Conservation (phyloP, 768 basidiomycete species). For the Cubamyces sp. region DNA sequence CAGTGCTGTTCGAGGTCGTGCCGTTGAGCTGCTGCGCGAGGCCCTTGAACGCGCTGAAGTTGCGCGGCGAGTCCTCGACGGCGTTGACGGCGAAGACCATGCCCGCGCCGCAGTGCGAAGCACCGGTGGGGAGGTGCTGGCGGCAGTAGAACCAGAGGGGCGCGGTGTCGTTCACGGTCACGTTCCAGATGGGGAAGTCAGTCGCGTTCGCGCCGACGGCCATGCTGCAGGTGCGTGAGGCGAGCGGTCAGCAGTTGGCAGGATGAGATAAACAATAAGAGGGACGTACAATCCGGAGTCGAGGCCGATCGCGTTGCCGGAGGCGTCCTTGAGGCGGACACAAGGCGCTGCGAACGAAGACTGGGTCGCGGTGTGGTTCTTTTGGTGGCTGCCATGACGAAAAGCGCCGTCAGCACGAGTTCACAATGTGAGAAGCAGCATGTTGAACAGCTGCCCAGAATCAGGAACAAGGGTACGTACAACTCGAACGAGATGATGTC, state of each 20-base stretch:
- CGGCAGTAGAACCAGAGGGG: conserved; percentile 63
- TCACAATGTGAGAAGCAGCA: too few relatives aligned
- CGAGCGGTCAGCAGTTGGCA: neutral
- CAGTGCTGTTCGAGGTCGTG: conserved; percentile 33
- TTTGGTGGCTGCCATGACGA: conserved; percentile 49
- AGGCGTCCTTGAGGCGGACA: conserved; percentile 42
- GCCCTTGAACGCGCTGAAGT: conserved; percentile 59
- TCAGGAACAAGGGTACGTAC: conserved; percentile 37
- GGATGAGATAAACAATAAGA: neutral
- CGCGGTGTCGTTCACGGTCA: conserved; percentile 59
- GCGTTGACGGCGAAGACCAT: conserved; percentile 60
- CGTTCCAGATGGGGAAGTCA: conserved; percentile 56
- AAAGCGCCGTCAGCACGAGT: conserved; percentile 13
- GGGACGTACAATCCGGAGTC: conserved; percentile 59
- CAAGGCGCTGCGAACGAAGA: conserved; percentile 66
- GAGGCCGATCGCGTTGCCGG: conserved; percentile 48
- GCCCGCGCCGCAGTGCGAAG: conserved; percentile 41
- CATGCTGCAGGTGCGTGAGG: conserved; percentile 30
- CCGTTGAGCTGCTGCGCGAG: conserved; percentile 60
- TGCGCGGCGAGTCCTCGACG: conserved; percentile 50
- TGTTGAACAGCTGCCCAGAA: too few relatives aligned
- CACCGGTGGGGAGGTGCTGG: conserved; percentile 38
- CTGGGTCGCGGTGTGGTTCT: conserved; percentile 72
- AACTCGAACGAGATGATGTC: conserved; percentile 66
- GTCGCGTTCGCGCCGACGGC: conserved; percentile 48